These are phyloP conservation scores for Gynostemma pentaphyllum DNA, from an alignment of 306 rosid genomes.

Conservation along the genomic window DNA sequence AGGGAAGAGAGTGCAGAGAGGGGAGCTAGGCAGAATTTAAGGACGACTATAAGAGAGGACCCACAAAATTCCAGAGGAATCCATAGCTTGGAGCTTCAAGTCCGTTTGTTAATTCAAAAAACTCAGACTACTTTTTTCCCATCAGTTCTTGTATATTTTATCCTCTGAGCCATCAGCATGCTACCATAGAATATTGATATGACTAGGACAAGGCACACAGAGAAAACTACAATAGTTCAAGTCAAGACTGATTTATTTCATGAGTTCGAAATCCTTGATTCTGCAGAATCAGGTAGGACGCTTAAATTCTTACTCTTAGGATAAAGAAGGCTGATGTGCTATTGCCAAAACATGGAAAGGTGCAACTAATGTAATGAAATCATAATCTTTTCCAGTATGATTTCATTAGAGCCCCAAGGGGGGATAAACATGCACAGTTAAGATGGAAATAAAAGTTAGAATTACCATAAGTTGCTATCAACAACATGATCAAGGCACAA, in stretches of 20 bases:
- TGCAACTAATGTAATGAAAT: background rate
- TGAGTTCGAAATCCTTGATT: background rate
- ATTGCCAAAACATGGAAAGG: background rate
- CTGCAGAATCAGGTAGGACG: background rate
- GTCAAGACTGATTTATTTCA: background rate
- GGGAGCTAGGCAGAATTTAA: background rate
- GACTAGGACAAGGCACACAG: background rate
- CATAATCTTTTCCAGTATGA: background rate
- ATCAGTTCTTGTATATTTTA: background rate
- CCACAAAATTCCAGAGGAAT: background rate
- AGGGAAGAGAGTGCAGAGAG: background rate
- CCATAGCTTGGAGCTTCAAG: background rate
- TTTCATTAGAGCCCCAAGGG: background rate
- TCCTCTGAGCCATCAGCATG: background rate
- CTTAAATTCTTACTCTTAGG: too few relatives aligned
- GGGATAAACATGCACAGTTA: background rate
- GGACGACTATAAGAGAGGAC: background rate
- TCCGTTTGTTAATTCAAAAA: background rate
- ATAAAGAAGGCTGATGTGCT: too few relatives aligned
- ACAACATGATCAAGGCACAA: background rate
- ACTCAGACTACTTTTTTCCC: background rate
- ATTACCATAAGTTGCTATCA: background rate
- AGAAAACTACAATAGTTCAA: background rate
- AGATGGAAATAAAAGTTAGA: background rate
- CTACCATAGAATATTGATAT: background rate